These are phyloP conservation scores for Beta lomatogona DNA, from an alignment of 179 eudicot species.

Conservation along the genomic window DNA sequence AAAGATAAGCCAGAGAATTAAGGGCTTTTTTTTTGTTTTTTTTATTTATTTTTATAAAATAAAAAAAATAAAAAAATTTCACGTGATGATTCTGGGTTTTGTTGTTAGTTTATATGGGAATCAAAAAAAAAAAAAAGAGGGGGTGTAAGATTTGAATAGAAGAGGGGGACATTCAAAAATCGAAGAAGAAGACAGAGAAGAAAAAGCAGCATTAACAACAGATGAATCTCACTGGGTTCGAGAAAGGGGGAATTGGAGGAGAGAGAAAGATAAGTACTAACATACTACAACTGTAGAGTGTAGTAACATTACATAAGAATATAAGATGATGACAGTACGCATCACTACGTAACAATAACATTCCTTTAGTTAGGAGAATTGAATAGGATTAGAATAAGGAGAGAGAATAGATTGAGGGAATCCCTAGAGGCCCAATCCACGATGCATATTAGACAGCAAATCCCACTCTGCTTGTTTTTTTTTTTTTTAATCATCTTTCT, in stretches of 20 bases:
- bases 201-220: conserved; percentile 36
- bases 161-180: conserved; percentile 36
- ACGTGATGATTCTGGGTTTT: conserved; percentile 43
- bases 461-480: conserved; percentile 47
- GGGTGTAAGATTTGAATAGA: conserved; percentile 22
- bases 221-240: conserved; percentile 54
- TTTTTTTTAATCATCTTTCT: conserved; percentile 18
- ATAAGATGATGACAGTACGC: conserved; percentile 17
- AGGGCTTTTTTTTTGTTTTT: neutral
- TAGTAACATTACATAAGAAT: neutral
- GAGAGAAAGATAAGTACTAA: neutral
- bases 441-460: conserved; percentile 43
- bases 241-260: conserved; percentile 38
- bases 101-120: conserved; percentile 13
- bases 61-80: conserved; percentile 23
- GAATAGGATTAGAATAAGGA: conserved; percentile 15
- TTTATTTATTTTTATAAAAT: neutral
- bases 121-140: neutral
- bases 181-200: conserved; percentile 50
- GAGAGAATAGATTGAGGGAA: conserved; percentile 39
- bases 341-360: conserved; percentile 44
- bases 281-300: neutral
- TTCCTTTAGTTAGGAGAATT: conserved; percentile 24
- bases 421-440: conserved; percentile 60
- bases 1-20: conserved; percentile 9